Percentiles rank a stretch among this genome's conserved stretches.
phyloP scores from a whole-genome alignment of 108 stramenopile genomes.

The Cyclotella atomus region DNA sequence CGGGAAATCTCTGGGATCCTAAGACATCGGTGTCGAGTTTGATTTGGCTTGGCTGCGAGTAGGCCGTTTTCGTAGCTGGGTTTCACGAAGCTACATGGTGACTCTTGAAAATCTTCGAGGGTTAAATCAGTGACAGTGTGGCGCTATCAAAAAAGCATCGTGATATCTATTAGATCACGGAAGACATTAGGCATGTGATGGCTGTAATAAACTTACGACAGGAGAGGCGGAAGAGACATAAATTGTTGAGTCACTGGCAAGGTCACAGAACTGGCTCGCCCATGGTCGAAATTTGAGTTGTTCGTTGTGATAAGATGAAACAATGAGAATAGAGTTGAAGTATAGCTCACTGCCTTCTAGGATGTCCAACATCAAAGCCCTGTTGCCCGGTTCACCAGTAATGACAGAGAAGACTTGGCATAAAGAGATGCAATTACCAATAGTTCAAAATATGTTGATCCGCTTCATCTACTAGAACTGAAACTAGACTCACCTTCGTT shows the following conservation, averaged over 20 bases:
- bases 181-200: background rate
- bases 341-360: background rate
- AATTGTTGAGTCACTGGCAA: background rate
- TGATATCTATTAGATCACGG: background rate
- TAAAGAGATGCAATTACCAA: background rate
- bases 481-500: background rate
- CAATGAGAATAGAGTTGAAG: background rate
- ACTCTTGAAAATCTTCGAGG: constrained; percentile 13
- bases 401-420: background rate
- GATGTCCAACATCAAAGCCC: background rate
- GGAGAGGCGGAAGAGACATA: background rate
- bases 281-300: background rate
- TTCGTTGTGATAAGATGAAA: background rate
- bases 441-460: background rate
- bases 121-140: constrained; percentile 17
- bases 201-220: background rate
- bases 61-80: background rate
- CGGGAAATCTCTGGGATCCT: background rate
- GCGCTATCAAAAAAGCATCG: background rate
- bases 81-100: background rate
- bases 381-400: background rate
- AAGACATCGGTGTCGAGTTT: background rate
- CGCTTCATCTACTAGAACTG: background rate
- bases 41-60: background rate
- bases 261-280: constrained; percentile 3